These are phyloP conservation scores for Lolium perenne DNA, from an alignment of 176 grass and related monocot species.

Conservation along the genomic window DNA sequence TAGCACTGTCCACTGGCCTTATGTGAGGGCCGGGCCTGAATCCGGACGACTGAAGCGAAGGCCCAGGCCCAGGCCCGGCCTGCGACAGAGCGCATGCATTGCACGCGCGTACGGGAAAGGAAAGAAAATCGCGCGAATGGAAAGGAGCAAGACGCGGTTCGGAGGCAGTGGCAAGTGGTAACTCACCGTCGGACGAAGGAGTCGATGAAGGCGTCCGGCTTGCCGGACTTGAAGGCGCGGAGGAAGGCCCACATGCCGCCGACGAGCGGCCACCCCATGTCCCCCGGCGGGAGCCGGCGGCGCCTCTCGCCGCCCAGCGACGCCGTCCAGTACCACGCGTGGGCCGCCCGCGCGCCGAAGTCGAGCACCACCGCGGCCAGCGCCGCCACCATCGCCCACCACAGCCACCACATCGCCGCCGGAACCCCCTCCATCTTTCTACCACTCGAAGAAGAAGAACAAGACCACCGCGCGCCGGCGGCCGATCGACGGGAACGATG, in stretches of 20 bases:
- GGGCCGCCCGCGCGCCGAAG: conserved; percentile 32
- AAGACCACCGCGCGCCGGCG: too few relatives aligned
- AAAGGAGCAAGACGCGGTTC: too few relatives aligned
- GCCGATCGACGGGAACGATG: too few relatives aligned
- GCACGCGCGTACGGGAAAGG: too few relatives aligned
- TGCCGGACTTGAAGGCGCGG: conserved; percentile 74
- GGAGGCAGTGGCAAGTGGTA: too few relatives aligned
- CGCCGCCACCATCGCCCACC: neutral
- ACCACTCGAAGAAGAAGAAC: too few relatives aligned
- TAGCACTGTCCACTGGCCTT: too few relatives aligned
- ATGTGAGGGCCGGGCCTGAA: too few relatives aligned
- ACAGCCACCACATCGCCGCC: neutral
- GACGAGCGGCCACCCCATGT: conserved; percentile 88
- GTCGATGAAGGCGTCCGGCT: conserved; percentile 81
- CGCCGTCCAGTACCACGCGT: conserved; percentile 56
- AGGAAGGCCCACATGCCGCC: conserved; percentile 91
- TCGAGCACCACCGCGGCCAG: neutral
- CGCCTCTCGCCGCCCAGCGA: conserved; percentile 42
- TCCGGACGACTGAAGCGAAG: too few relatives aligned
- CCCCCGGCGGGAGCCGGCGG: conserved; percentile 70
- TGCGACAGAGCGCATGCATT: too few relatives aligned
- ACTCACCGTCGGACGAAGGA: conserved; percentile 67
- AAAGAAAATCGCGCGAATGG: too few relatives aligned
- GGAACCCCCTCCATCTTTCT: neutral
- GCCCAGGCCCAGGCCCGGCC: too few relatives aligned